Evolutionary conservation across 2,329 filamentous ascomycete genomes (phyloP), one percentile per base, ranked within the genome.

Genomic region (Arachnopeziza araneosa): DNA sequence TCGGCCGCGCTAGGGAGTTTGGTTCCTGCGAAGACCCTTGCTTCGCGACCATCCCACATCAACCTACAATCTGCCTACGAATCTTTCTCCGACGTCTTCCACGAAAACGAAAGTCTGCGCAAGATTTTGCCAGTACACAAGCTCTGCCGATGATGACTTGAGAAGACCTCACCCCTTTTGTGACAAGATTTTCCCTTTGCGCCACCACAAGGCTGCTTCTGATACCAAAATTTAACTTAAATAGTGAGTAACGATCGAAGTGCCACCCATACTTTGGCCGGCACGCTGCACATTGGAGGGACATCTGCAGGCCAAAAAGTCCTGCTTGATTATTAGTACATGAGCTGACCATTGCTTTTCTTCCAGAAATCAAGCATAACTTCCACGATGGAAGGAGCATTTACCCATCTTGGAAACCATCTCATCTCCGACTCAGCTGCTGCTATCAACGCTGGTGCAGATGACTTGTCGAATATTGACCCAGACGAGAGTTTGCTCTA

Each of bases 391-490:
- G 90, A 95, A 80, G 89, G 88, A 74, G 89, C 91, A 68, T 96
- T 96, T 74, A 93, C 88, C 64, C 89, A 95, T 76, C 85, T 93
- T 71, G 90, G 89, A 70, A 96, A 95, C 77, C 89, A 93, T 76
- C 79, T 93, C 68, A 86, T 95, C 72, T 92, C 89, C 71, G 89
- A 93, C 76, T 91, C 89, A 56, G 89, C 88, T 58, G 87, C 89
- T 62, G 90, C 89, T 64, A 96, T 97, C 76, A 96, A 96, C 71
- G 92, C 92, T 66, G 88, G 85, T 70, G 70, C 70, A 86, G 91
- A 96, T 76, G 85, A 85, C 63, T 76, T 89, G 32, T 88, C 86
- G 50, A 83, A 83, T 49, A 81, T 88, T 70, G 88, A 91, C 67
- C 80, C 86, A 36, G 91, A 96, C 70, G 92, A 96, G 76, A 90